Conservation (phyloP, 768 basidiomycete genomes). For the Mycena metata region DNA sequence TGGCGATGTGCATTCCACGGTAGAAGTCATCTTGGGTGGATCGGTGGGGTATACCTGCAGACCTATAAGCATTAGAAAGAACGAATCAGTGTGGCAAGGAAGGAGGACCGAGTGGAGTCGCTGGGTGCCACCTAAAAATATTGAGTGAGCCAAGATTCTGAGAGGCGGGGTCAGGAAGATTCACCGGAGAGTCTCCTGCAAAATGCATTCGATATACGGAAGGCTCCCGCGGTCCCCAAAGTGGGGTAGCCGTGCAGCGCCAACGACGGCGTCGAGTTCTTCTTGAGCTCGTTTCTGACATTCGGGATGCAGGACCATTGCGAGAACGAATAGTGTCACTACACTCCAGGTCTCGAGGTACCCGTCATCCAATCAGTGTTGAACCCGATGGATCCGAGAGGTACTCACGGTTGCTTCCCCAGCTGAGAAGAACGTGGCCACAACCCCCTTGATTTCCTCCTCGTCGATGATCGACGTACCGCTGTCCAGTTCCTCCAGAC, state of each 20-base stretch:
- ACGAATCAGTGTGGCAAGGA: too few species aligned
- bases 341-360: constrained; percentile 16
- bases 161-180: too few species aligned
- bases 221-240: constrained; percentile 35
- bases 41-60: too few species aligned
- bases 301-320: constrained; percentile 45
- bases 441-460: constrained; percentile 32
- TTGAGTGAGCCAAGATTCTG: too few species aligned
- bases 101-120: too few species aligned
- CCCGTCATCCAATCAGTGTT: too few species aligned
- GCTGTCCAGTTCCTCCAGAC: constrained; percentile 37
- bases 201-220: constrained; percentile 39
- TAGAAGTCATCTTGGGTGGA: too few species aligned
- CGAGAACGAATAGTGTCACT: constrained; percentile 38
- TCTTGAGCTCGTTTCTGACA: constrained; percentile 40
- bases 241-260: constrained; percentile 35
- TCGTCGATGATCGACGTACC: not conserved
- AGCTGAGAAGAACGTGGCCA: constrained; percentile 31
- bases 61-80: too few species aligned
- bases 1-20: too few species aligned
- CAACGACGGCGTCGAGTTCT: constrained; percentile 44
- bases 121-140: too few species aligned
- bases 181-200: constrained; percentile 34
- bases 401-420: not conserved
- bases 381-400: too few species aligned